Evolutionary conservation across 192 early-diverging fungal species (phyloP), one percentile per base, ranked within the genome.

Genomic region (Mortierella claussenii): DNA sequence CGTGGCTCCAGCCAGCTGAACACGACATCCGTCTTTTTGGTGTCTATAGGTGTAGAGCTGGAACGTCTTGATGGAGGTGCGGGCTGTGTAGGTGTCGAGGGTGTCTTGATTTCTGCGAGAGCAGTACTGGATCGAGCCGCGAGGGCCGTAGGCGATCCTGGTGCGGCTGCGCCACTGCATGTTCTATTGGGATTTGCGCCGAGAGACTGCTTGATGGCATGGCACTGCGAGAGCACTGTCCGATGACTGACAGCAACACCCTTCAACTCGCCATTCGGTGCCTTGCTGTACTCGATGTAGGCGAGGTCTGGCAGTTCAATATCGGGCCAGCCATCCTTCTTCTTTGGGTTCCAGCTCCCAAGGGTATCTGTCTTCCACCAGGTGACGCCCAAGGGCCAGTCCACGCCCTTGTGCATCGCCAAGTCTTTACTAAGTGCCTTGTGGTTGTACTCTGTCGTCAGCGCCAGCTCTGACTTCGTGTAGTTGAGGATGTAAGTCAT

Each of bases 331-430:
- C 87, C 86, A 12, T 83, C 86, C 49, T 86, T 86, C n/a, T 78
- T 80, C 49, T 86, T 85, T 31, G 73, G 86, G 75, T 82, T 85
- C 69, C 76, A 89, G 10, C 80, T 83, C 2, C 92, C 91, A 48
- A 92, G 80, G n/a, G 92, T 88, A 51, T 91, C 91, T 1, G 93
- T 95, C 55, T 93, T 92, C 87, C 90, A 93, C 92, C 92, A 96
- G 18, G 86, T 81, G 42, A 94, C 88, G 26, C 79, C 80, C 7
- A 81, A 60, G 0, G 94, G 93, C 68, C 92, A 86, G 24, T 89
- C 84, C 3, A 83, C 78, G 18, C 88, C 84, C 30, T 84, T 82
- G 62, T 82, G 80, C 36, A 83, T 69, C 31, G 83, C 63, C 55
- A 94, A 79, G 68, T 96, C 91, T 56, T 89, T 91, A 60, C 86